Percentiles rank a stretch among this genome's conserved stretches.
Conservation (phyloP, 2,329 filamentous ascomycete genomes). For the Pyricularia sp. region DNA sequence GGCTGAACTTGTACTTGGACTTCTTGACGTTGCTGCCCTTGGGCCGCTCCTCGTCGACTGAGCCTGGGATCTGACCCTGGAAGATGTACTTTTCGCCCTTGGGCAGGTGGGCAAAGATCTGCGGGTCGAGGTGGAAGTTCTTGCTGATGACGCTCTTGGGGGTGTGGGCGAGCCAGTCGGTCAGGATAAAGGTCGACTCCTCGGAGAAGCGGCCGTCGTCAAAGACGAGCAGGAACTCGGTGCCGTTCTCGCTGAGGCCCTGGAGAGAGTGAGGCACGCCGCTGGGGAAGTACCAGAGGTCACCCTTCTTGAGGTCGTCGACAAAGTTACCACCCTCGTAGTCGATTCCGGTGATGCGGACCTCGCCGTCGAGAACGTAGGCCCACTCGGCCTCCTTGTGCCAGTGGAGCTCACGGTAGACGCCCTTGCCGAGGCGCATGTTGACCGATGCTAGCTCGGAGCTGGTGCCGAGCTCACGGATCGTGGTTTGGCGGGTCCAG, state of each 20-base stretch:
- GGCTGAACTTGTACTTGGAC: slow-evolving; percentile 56
- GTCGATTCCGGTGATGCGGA: slow-evolving; percentile 61
- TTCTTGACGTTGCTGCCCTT: slow-evolving; percentile 48
- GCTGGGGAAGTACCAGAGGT: slow-evolving; percentile 71
- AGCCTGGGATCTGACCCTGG: slow-evolving; percentile 49
- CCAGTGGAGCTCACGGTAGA: slow-evolving; percentile 68
- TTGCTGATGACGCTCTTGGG: slow-evolving; percentile 59
- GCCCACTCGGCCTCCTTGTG: slow-evolving; percentile 73
- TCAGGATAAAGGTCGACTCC: slow-evolving; percentile 58
- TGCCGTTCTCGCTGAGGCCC: slow-evolving; percentile 50
- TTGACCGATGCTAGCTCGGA: slow-evolving; percentile 65
- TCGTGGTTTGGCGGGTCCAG: slow-evolving; percentile 63
- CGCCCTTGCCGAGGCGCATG: slow-evolving; percentile 61
- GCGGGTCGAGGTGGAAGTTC: slow-evolving; percentile 61
- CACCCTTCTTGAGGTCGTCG: slow-evolving; percentile 62
- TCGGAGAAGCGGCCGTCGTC: slow-evolving; percentile 39
- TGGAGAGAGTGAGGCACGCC: slow-evolving; percentile 68
- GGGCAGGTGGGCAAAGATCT: slow-evolving; percentile 57
- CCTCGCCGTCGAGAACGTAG: slow-evolving; percentile 57
- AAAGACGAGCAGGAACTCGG: slow-evolving; percentile 35
- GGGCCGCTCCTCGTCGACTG: slow-evolving; percentile 53
- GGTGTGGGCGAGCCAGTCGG: slow-evolving; percentile 62
- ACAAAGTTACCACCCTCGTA: slow-evolving; percentile 65
- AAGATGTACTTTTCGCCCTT: slow-evolving; percentile 65
- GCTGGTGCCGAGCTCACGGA: slow-evolving; percentile 50